phyloP scores from a whole-genome alignment of 2,329 filamentous ascomycete genomes.

The Colletotrichum ledebouriae region DNA sequence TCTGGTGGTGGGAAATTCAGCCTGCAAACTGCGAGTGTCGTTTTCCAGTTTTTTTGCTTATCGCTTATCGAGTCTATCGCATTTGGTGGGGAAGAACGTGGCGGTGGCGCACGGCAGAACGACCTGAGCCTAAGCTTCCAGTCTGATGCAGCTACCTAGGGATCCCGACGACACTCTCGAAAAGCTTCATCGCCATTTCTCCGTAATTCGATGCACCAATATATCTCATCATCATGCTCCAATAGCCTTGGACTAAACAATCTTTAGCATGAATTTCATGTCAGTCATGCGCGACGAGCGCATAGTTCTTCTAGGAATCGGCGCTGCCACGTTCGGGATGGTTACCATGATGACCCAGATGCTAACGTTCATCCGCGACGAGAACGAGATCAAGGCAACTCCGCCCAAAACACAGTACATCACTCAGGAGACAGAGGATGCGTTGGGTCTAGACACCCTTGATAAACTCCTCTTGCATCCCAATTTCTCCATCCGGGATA shows the following conservation, averaged over 20 bases:
- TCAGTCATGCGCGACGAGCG: constrained; percentile 63
- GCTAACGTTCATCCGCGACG: constrained; percentile 71
- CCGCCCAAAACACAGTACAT: constrained; percentile 80
- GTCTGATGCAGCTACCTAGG: neutral
- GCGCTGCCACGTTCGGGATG: constrained; percentile 70
- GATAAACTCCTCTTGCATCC: constrained; percentile 77
- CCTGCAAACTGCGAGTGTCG: neutral
- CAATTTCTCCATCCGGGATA: constrained; percentile 79
- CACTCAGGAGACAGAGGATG: constrained; percentile 81
- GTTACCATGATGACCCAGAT: constrained; percentile 69
- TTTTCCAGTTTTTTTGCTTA: constrained; percentile 46
- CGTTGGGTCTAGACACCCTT: constrained; percentile 75
- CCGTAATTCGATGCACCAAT: no score
- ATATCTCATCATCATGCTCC: constrained; percentile 9
- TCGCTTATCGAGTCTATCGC: constrained; percentile 47
- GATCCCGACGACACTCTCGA: no score
- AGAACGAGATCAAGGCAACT: constrained; percentile 74
- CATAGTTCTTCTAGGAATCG: constrained; percentile 65
- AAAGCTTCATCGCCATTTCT: neutral
- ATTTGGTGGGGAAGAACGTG: constrained; percentile 30
- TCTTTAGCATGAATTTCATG: constrained; percentile 44
- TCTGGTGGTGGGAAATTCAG: constrained; percentile 26
- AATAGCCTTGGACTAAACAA: neutral
- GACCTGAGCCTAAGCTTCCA: constrained; percentile 3
- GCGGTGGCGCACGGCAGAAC: constrained; percentile 46